Evolutionary conservation across 2,329 filamentous ascomycete species (phyloP), one percentile per base, ranked within the genome.

Genomic region (Epichloe brachyelytri): DNA sequence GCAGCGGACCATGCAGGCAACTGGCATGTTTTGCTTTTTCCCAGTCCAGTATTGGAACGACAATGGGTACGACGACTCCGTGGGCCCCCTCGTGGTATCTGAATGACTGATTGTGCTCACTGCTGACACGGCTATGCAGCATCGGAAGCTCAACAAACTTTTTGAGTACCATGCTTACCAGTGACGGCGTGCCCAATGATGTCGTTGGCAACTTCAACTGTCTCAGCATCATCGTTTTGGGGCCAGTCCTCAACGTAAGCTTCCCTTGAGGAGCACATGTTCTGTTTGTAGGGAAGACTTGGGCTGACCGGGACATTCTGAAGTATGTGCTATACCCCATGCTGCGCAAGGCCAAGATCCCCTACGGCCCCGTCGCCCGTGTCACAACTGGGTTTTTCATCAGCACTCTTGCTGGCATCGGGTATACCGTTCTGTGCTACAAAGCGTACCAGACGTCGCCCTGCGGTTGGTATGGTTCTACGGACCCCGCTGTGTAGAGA

Each of bases 181-280:
- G 65, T n/a, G 62, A 74, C 49, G 73, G 75, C 11, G 72, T 74
- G 0, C 76, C 76, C 7, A 85, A 84, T 59, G 82, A 85, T 60
- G 65, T 84, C 8, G 65, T 85, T 26, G 66, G 70, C 50, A 77
- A 81, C 61, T 69, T 83, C 53, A 79, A 83, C 58, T 74, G 79
- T 0, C 64, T 84, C 38, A 71, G 74, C 26, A 77, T 82, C 53
- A 74, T 85, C 54, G 64, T 83, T 4, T 45, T 62, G n/a, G 61
- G 61, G 0, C 61, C 61, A 3, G 43, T 63, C 39, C 56, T 64
- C 38, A 60, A 59, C 44, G 56, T 57, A 51, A 52, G 56, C 43
- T 43, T 34, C 14, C n/a, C 22, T 7, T 17, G 17, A 10, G 4
- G 8, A 40, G 38, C n/a, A 12, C n/a, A 41, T 20, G 39, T 3